Evolutionary conservation across 2,329 filamentous ascomycete species (phyloP), one percentile per base, ranked within the genome.

Genomic region (Tolypocladium amazonense): DNA sequence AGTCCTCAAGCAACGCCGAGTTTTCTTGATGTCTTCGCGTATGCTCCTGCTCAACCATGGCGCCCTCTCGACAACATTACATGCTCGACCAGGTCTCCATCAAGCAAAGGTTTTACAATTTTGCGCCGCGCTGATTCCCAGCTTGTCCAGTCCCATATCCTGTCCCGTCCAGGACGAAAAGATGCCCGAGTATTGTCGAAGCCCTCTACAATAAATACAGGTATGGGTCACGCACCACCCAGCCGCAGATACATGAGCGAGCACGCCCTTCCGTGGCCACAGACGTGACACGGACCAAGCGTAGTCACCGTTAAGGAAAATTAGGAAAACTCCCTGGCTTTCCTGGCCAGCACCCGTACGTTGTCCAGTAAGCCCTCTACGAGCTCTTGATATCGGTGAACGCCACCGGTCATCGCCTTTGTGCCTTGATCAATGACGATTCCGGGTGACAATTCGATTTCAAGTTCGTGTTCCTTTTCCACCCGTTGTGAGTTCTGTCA

Each of bases 311-410:
- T 12, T n/a, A 25, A 8, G 37, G 14, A 58, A 74, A 68, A 39
- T 12, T n/a, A 25, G 18, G 37, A 30, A 58, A 75, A 69, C 1
- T 76, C 75, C 33, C 67, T 66, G 39, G 72, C 73, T 60, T 76
- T 77, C 54, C 77, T 73, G 0, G 82, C 79, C 39, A 90, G 73
- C 35, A 86, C 77, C 23, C 85, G 79, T 41, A 89, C 77, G 65
- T 94, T 93, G 71, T 92, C 87, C 59, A 93, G 74, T 63, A 94
- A 83, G 1, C 87, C 88, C 62, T 88, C 85, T 3, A 94, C 82
- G 18, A 93, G 73, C 54, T 85, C 81, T 59, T 83, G 79, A 69
- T 88, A 91, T 58, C 80, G 82, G 65, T 87, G 84, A 7, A 78
- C 76, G 59, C 80, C 75, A 2, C 77, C 76, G 6, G 71, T 72